A percentile compares a stretch with the other conserved stretches of the same genome.
Conservation (phyloP, 2,329 filamentous ascomycete genomes). For the Pezicula rhizophila region DNA sequence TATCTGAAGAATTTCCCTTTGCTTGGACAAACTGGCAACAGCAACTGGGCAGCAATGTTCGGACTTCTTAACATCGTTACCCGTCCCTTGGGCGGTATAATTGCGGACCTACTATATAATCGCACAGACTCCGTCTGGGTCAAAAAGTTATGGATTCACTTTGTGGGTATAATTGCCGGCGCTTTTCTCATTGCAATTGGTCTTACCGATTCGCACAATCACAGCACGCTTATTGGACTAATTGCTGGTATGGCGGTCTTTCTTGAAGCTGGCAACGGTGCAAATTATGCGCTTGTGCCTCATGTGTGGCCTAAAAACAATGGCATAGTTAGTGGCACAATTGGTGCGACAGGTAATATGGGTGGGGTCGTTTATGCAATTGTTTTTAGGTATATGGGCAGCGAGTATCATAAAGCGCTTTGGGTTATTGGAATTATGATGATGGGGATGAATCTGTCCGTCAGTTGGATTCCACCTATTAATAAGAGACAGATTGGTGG, state of each 20-base stretch:
- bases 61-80: conserved; percentile 67
- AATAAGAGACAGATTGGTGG: conserved; percentile 32
- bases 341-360: conserved; percentile 73
- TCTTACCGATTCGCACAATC: conserved; percentile 52
- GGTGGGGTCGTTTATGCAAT: conserved; percentile 79
- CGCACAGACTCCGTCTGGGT: conserved; percentile 44
- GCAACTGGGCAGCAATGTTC: conserved; percentile 66
- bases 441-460: conserved; percentile 59
- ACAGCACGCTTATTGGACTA: conserved; percentile 68
- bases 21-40: conserved; percentile 49
- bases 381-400: conserved; percentile 68
- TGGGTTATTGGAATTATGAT: conserved; percentile 76
- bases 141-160: conserved; percentile 58
- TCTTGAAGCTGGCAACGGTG: conserved; percentile 65
- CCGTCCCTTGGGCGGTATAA: conserved; percentile 57
- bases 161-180: conserved; percentile 49
- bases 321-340: conserved; percentile 61
- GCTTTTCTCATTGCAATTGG: conserved; percentile 57
- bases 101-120: conserved; percentile 36
- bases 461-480: conserved; percentile 54
- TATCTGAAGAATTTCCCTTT: conserved; percentile 53
- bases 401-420: conserved; percentile 60
- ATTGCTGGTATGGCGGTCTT: conserved; percentile 75
- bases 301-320: conserved; percentile 51
- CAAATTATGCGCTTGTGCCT: conserved; percentile 54